These are phyloP conservation scores for Mycena rosella DNA, from an alignment of 768 basidiomycete genomes.

Conservation along the genomic window DNA sequence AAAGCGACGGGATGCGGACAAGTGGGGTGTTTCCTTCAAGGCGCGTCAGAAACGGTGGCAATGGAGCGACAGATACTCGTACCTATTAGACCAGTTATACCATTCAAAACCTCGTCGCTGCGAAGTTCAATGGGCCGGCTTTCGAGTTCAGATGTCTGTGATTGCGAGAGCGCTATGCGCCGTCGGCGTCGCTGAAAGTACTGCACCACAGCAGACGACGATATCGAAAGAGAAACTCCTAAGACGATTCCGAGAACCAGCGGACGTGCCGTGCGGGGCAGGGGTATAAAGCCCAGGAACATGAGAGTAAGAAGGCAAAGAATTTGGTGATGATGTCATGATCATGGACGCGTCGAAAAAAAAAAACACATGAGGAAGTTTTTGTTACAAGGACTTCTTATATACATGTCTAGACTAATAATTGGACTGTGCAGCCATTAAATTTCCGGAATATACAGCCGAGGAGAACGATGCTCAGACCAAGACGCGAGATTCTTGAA, in stretches of 20 bases:
- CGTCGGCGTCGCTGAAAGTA: conserved; percentile 66
- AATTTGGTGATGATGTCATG: too few relatives aligned
- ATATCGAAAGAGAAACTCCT: conserved; percentile 82
- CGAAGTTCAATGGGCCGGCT: conserved; percentile 76
- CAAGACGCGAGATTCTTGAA: not conserved
- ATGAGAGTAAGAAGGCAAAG: not conserved
- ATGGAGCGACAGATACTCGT: conserved; percentile 34
- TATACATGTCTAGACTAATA: too few relatives aligned
- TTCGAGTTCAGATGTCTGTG: conserved; percentile 40
- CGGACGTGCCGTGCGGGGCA: conserved; percentile 31
- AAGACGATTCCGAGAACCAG: conserved; percentile 65
- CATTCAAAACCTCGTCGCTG: conserved; percentile 83
- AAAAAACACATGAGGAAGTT: too few relatives aligned
- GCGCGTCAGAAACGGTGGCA: conserved; percentile 4
- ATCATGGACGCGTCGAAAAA: too few relatives aligned
- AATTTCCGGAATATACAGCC: not conserved
- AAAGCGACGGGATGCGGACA: conserved; percentile 91
- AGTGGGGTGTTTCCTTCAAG: conserved; percentile 91
- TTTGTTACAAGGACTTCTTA: not conserved
- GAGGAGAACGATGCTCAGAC: not conserved
- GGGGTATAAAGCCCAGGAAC: conserved; percentile 15
- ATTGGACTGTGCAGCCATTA: too few relatives aligned
- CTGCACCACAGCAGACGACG: conserved; percentile 72
- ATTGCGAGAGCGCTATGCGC: conserved; percentile 49
- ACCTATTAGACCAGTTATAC: conserved; percentile 92